A percentile compares a stretch with the other conserved stretches of the same genome.
phyloP scores from a whole-genome alignment of 2,329 filamentous ascomycete genomes.

The Chrysoporthe puriensis region DNA sequence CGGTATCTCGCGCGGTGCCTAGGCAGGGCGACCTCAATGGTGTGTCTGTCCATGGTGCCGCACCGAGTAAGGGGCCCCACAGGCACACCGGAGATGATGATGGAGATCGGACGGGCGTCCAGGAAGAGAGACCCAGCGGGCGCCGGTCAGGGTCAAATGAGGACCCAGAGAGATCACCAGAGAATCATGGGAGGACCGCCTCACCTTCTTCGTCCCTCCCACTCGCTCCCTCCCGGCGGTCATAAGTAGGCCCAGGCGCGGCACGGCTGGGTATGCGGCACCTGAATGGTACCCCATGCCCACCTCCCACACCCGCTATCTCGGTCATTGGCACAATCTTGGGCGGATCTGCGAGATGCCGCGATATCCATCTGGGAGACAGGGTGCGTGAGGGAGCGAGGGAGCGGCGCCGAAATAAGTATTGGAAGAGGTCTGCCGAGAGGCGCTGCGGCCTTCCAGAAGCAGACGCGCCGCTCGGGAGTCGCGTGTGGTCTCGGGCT shows the following conservation, averaged over 20 bases:
- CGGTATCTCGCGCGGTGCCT: not conserved
- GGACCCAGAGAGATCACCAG: not conserved
- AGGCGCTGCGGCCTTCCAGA: conserved; percentile 12
- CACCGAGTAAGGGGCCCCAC: not conserved
- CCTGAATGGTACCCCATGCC: not conserved
- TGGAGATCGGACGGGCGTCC: not conserved
- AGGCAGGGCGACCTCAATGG: not conserved
- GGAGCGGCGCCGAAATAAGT: not conserved
- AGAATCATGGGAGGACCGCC: not conserved
- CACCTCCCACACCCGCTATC: not conserved
- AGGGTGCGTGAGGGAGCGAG: not conserved
- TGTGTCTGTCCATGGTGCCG: not conserved
- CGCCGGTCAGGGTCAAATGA: not conserved
- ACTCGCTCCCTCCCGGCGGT: not conserved
- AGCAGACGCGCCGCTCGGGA: conserved; percentile 9
- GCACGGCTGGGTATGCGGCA: not conserved
- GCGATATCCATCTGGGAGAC: not conserved
- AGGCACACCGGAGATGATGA: not conserved
- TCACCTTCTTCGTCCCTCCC: not conserved
- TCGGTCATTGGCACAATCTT: not conserved
- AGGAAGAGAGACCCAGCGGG: not conserved
- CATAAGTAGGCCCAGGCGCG: not conserved
- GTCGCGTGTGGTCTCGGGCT: conserved; percentile 9
- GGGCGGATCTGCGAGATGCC: not conserved
- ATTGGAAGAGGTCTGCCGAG: conserved; percentile 6